Evolutionary conservation across 768 basidiomycete species (phyloP).

Genomic region (Auricularia sp.): DNA sequence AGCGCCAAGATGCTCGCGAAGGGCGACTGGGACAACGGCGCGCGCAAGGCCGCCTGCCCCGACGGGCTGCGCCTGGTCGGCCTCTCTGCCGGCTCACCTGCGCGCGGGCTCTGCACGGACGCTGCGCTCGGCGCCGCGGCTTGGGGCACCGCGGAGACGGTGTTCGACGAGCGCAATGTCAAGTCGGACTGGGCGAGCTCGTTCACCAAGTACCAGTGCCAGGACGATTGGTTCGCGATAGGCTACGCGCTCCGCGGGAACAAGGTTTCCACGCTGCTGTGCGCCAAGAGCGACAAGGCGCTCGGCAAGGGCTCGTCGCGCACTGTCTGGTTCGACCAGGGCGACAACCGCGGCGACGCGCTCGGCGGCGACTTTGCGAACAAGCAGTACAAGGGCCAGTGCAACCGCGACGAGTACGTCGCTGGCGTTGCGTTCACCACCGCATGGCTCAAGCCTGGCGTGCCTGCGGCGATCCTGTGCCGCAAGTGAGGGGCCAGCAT

Average conservation of each 20-base stretch:
- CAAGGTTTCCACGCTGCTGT: background rate
- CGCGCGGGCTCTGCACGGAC: slow-evolving; percentile 8
- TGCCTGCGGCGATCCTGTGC: slow-evolving; percentile 6
- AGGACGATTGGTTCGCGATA: background rate
- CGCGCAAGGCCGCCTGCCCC: slow-evolving; percentile 3
- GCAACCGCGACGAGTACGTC: slow-evolving; percentile 5
- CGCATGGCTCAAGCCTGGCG: background rate
- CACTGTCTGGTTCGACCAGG: slow-evolving; percentile 7
- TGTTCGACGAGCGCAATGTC: slow-evolving; percentile 5
- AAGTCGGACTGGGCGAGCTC: slow-evolving; percentile 4
- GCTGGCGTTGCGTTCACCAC: slow-evolving; percentile 6
- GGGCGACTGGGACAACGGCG: slow-evolving; percentile 7
- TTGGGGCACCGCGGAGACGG: background rate
- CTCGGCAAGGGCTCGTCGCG: slow-evolving; percentile 1
- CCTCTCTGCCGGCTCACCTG: background rate
- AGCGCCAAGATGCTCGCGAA: background rate
- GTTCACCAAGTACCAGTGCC: slow-evolving; percentile 7
- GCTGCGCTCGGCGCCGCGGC: background rate
- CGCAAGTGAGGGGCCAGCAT: slow-evolving; percentile 1
- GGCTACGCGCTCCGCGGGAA: slow-evolving; percentile 1
- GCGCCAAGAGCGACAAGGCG: background rate
- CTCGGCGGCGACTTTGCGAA: slow-evolving; percentile 5
- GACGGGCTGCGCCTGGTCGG: slow-evolving; percentile 6
- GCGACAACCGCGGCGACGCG: slow-evolving; percentile 1
- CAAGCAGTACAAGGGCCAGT: slow-evolving; percentile 6